Conservation (phyloP, 2,329 filamentous ascomycete genomes). For the Xylaria sp. region DNA sequence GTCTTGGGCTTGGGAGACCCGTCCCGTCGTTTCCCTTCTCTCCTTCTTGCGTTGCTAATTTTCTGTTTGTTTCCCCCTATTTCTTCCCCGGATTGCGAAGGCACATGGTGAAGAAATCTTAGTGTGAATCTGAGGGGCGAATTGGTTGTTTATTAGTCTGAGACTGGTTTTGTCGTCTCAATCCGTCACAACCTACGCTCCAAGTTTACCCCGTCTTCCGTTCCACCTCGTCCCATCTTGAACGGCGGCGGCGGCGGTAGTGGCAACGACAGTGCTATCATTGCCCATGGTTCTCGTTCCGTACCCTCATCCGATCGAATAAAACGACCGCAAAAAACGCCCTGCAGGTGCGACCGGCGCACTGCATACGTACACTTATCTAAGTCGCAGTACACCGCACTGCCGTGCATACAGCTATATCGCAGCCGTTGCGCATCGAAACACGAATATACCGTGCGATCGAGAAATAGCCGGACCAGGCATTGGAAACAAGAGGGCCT, state of each 20-base stretch:
- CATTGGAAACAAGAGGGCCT: constrained; percentile 9
- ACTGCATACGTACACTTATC: constrained; percentile 36
- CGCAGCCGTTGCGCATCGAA: constrained; percentile 19
- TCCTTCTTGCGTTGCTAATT: constrained; percentile 21
- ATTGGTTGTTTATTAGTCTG: constrained; percentile 11
- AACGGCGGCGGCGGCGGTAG: not conserved
- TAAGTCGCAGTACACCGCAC: constrained; percentile 27
- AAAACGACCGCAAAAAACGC: constrained; percentile 38
- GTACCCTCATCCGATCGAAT: constrained; percentile 39
- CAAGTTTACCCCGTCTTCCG: not conserved
- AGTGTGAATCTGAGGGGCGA: constrained; percentile 14
- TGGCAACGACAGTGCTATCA: constrained; percentile 6
- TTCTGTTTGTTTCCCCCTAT: constrained; percentile 25
- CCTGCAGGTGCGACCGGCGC: constrained; percentile 38
- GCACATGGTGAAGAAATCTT: constrained; percentile 4
- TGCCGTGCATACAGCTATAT: constrained; percentile 15
- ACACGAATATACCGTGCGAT: constrained; percentile 18
- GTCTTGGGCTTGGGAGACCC: constrained; percentile 15
- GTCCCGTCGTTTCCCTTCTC: constrained; percentile 18
- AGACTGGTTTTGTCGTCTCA: constrained; percentile 23
- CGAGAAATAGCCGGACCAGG: constrained; percentile 8
- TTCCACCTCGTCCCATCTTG: constrained; percentile 18
- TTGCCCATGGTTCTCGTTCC: constrained; percentile 27
- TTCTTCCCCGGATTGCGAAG: constrained; percentile 15
- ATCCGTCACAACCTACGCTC: constrained; percentile 15